Conservation (phyloP, 108 stramenopile genomes). For the Seminavis robusta region DNA sequence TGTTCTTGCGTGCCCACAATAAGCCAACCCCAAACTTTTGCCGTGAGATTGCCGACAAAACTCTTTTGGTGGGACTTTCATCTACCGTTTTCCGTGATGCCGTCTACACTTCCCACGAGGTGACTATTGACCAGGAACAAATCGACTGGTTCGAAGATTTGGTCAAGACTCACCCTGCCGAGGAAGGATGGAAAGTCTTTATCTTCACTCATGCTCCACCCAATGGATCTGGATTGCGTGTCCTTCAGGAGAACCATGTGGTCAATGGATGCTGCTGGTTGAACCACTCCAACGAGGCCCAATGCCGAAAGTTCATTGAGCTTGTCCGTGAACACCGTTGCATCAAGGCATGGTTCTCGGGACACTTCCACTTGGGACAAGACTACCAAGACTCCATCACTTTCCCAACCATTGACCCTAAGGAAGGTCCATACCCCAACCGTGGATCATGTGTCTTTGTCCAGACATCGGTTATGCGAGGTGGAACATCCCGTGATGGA, state of each 20-base stretch:
- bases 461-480: conserved; percentile 88
- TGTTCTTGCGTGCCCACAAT: conserved; percentile 51
- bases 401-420: conserved; percentile 58
- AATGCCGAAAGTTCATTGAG: conserved; percentile 73
- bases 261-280: conserved; percentile 87
- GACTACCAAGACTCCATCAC: conserved; percentile 48
- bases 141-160: conserved; percentile 87
- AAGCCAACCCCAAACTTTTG: conserved; percentile 81
- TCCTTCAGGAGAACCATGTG: conserved; percentile 86
- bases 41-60: conserved; percentile 79
- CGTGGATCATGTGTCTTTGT: conserved; percentile 74
- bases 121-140: conserved; percentile 84
- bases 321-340: conserved; percentile 69
- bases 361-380: conserved; percentile 93
- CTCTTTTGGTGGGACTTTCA: conserved; percentile 82
- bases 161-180: conserved; percentile 58
- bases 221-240: conserved; percentile 83
- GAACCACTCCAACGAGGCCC: conserved; percentile 55
- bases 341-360: conserved; percentile 93
- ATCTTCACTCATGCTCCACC: conserved; percentile 94
- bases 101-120: conserved; percentile 88
- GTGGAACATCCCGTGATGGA: conserved; percentile 75
- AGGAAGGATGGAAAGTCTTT: conserved; percentile 90
- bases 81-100: conserved; percentile 88
- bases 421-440: conserved; percentile 71